These are phyloP conservation scores for Taphrina pruni DNA, from an alignment of 1,139 yeast genomes.

Conservation along the genomic window DNA sequence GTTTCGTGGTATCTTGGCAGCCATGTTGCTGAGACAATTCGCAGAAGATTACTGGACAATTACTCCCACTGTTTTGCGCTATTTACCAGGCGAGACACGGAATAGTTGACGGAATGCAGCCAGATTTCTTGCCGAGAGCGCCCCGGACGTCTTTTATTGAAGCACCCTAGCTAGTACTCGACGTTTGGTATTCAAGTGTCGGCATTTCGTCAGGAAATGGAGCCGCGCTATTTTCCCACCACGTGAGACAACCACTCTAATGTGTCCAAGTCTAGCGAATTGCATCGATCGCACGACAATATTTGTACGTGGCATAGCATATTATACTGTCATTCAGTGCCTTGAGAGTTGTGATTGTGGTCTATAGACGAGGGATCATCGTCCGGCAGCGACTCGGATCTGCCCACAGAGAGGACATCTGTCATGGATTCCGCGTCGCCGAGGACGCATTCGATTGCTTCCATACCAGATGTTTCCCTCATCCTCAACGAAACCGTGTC, in stretches of 20 bases:
- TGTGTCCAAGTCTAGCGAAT: background rate
- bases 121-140: too few relatives aligned
- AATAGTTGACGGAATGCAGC: too few relatives aligned
- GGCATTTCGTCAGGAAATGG: conserved; percentile 7
- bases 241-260: conserved; percentile 7
- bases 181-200: background rate
- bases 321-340: background rate
- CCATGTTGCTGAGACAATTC: background rate
- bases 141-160: too few relatives aligned
- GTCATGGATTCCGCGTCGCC: conserved; percentile 1
- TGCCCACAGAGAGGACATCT: background rate
- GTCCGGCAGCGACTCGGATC: too few relatives aligned
- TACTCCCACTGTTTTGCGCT: too few relatives aligned
- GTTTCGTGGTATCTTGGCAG: conserved; percentile 41
- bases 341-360: too few relatives aligned
- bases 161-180: too few relatives aligned
- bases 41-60: too few relatives aligned
- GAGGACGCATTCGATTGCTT: conserved; percentile 43
- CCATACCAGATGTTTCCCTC: conserved; percentile 80
- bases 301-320: background rate
- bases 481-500: conserved; percentile 87
- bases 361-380: too few relatives aligned
- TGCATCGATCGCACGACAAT: conserved; percentile 5
- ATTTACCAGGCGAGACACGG: too few relatives aligned
- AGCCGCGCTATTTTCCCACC: conserved; percentile 5